Conservation (phyloP, 1,284 basidiomycete genomes). For the Cryptococcus sp. region DNA sequence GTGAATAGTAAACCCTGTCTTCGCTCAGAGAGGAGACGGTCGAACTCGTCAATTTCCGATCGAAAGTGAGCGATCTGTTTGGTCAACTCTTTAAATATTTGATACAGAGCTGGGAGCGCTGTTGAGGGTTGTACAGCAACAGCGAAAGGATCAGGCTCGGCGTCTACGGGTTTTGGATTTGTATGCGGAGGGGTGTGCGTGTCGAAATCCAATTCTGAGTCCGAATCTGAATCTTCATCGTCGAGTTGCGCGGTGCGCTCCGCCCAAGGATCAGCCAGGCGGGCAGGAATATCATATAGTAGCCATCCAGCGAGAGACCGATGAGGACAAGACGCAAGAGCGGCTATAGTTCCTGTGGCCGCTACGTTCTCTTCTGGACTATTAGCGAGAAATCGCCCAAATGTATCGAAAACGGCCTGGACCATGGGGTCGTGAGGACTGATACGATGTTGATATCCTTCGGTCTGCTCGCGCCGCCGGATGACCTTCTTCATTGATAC, state of each 20-base stretch:
- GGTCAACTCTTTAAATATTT: constrained; percentile 74
- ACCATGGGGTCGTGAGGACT: constrained; percentile 76
- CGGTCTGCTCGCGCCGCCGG: constrained; percentile 1
- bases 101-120: constrained; percentile 66
- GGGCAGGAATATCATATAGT: constrained; percentile 24
- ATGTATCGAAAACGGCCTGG: constrained; percentile 66
- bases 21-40: constrained; percentile 79
- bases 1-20: constrained; percentile 86
- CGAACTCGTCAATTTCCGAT: constrained; percentile 64
- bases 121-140: constrained; percentile 1
- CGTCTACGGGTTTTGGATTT: background rate
- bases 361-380: constrained; percentile 84
- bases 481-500: constrained; percentile 19
- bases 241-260: background rate
- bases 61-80: constrained; percentile 54
- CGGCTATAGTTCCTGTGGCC: constrained; percentile 76
- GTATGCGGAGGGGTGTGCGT: background rate
- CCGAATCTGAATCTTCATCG: constrained; percentile 14
- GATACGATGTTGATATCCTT: constrained; percentile 61
- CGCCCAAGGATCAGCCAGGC: constrained; percentile 25
- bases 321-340: constrained; percentile 77
- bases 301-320: constrained; percentile 87
- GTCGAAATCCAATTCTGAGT: constrained; percentile 9
- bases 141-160: too few species aligned
- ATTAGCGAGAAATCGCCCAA: constrained; percentile 79